Percentiles rank a stretch among this genome's conserved stretches.
phyloP scores from a whole-genome alignment of 371 early-diverging fungal genomes.

The Amoeboaphelidium occidentale region DNA sequence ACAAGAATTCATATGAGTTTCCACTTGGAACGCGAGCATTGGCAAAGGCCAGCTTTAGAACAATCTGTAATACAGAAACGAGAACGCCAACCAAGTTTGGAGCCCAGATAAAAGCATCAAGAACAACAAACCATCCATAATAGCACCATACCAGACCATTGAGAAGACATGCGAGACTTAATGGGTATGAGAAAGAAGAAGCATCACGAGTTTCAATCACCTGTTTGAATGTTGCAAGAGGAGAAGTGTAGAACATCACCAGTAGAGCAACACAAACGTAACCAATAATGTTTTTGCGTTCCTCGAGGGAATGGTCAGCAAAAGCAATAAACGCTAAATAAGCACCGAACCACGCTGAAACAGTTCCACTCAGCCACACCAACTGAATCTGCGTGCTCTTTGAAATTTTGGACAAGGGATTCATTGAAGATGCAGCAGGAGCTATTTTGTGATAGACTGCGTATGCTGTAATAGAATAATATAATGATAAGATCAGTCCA shows the following conservation, averaged over 20 bases:
- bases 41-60: neutral
- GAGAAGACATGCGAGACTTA: conserved; percentile 2
- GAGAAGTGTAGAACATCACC: conserved; percentile 7
- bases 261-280: conserved; percentile 1
- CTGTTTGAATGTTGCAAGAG: conserved; percentile 4
- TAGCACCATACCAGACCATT: conserved; percentile 6
- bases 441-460: neutral
- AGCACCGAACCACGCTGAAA: neutral
- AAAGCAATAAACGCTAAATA: neutral
- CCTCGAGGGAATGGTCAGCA: neutral
- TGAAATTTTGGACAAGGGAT: neutral
- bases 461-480: neutral
- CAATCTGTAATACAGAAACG: neutral
- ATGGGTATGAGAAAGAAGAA: neutral
- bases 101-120: conserved; percentile 4
- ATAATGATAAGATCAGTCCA: neutral
- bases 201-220: conserved; percentile 3
- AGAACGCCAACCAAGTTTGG: conserved; percentile 4
- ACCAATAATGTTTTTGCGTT: conserved; percentile 2
- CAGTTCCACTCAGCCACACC: neutral
- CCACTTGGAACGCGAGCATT: too few species aligned
- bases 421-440: neutral
- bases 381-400: neutral
- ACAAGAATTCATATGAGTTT: too few species aligned
- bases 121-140: conserved; percentile 4